Evolutionary conservation across 306 rosid genomes (phyloP).

Genomic region (Malus sieversii): DNA sequence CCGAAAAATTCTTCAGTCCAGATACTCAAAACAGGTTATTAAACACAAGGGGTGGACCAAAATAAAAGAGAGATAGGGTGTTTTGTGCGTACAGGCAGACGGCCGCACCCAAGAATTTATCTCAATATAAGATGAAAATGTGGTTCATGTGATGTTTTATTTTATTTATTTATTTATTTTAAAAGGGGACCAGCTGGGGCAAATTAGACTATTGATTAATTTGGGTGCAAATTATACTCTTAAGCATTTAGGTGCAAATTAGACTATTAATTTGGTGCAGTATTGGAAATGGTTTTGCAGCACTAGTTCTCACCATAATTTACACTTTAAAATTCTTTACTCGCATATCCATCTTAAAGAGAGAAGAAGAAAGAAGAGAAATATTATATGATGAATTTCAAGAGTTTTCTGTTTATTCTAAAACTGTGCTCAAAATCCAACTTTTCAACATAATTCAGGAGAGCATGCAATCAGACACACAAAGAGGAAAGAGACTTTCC

Average conservation of each 20-base stretch:
- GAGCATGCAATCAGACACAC: neutral
- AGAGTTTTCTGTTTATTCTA: neutral
- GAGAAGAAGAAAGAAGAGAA: neutral
- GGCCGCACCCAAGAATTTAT: neutral
- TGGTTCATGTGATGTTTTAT: neutral
- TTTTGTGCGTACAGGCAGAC: neutral
- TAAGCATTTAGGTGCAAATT: neutral
- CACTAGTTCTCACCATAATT: neutral
- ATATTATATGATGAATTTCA: neutral
- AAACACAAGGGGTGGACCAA: neutral
- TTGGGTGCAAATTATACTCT: neutral
- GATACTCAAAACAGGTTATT: no score
- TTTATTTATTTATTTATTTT: no score
- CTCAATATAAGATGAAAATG: neutral
- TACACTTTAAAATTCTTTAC: neutral
- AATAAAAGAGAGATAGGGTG: neutral
- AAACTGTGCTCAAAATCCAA: neutral
- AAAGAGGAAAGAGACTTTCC: neutral
- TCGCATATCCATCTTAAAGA: neutral
- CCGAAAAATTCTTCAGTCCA: neutral
- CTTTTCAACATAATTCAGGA: neutral
- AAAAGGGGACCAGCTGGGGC: no score
- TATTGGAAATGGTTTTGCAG: neutral
- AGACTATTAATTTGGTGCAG: neutral
- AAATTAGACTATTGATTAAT: no score